These are phyloP conservation scores for Penicillium longicatenatum DNA, from an alignment of 495 filamentous ascomycete species.

Conservation along the genomic window DNA sequence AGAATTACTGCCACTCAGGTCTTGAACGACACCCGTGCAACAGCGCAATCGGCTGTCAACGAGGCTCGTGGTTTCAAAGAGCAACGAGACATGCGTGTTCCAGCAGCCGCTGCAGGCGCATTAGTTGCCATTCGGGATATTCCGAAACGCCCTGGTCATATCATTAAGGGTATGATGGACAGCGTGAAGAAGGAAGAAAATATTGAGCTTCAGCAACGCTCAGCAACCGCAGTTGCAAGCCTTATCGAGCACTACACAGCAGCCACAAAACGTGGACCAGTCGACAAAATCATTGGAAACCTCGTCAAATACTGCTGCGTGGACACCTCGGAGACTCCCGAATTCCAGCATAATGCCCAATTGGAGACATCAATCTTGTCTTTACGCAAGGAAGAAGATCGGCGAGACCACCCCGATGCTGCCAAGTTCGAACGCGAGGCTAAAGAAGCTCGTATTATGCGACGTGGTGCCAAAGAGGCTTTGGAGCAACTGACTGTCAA, in stretches of 20 bases:
- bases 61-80: conserved; percentile 78
- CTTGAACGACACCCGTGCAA: conserved; percentile 71
- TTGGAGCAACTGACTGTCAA: conserved; percentile 80
- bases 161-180: conserved; percentile 97
- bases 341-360: conserved; percentile 76
- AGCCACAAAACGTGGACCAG: conserved; percentile 72
- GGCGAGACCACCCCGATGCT: conserved; percentile 87
- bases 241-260: conserved; percentile 85
- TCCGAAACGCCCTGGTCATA: conserved; percentile 84
- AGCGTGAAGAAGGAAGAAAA: conserved; percentile 96
- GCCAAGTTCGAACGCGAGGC: conserved; percentile 85
- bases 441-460: conserved; percentile 81
- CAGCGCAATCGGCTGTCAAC: conserved; percentile 68
- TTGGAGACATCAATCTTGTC: conserved; percentile 82
- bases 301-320: conserved; percentile 95
- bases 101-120: conserved; percentile 83
- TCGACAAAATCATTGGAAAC: conserved; percentile 92
- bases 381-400: conserved; percentile 93
- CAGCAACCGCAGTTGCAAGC: conserved; percentile 75
- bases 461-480: conserved; percentile 91
- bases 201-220: conserved; percentile 83
- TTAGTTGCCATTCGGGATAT: conserved; percentile 81
- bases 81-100: conserved; percentile 81
- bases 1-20: conserved; percentile 75
- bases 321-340: conserved; percentile 95